These are phyloP conservation scores for Cladosporium sp. DNA, from an alignment of 2,329 filamentous ascomycete species.

Conservation along the genomic window DNA sequence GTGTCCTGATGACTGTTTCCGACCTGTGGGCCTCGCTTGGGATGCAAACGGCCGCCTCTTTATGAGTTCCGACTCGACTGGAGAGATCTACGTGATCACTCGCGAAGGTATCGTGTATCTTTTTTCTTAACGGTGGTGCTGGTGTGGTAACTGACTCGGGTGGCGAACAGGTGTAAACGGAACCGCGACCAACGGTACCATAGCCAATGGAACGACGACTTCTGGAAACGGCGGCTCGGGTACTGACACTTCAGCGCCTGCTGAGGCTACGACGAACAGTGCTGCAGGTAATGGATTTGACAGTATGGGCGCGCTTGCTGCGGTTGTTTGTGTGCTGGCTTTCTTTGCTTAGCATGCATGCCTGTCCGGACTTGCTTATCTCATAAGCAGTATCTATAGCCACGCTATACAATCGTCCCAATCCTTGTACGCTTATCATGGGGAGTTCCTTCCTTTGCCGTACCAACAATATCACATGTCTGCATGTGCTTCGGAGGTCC, in stretches of 20 bases:
- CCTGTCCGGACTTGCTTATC: neutral
- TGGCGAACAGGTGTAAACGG: neutral
- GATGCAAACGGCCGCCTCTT: constrained; percentile 53
- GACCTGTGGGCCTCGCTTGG: constrained; percentile 57
- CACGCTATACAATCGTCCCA: neutral
- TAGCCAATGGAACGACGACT: neutral
- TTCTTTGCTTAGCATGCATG: neutral
- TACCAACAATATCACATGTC: neutral
- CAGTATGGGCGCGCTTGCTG: constrained; percentile 16
- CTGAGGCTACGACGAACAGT: constrained; percentile 1
- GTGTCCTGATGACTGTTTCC: constrained; percentile 58
- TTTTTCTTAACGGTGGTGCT: neutral
- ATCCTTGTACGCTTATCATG: neutral
- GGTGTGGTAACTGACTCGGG: neutral
- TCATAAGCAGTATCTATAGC: neutral
- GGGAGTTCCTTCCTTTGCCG: too few species aligned
- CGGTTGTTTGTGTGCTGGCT: constrained; percentile 15
- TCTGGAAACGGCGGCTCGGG: neutral
- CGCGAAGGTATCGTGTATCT: neutral
- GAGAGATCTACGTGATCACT: constrained; percentile 58
- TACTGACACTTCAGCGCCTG: neutral
- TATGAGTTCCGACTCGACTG: constrained; percentile 59
- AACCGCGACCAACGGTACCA: neutral
- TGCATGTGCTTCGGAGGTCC: neutral
- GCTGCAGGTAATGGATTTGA: neutral